Conservation (phyloP, 805 yeast species). For the Candida methanosorbosa region DNA sequence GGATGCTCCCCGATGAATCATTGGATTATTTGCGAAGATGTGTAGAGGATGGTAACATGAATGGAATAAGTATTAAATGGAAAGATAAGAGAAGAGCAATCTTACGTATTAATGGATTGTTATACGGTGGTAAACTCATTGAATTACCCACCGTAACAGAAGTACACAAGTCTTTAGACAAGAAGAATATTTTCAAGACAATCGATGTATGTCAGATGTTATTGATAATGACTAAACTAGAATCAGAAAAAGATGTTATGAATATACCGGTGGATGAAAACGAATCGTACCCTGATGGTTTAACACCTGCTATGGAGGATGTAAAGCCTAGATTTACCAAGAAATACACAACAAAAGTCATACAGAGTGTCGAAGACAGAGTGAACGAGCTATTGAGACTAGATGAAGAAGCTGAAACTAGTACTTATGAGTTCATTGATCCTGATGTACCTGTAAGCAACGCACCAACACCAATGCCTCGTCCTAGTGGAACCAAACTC, state of each 20-base stretch:
- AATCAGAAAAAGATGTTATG: slow-evolving; percentile 36
- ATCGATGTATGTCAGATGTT: slow-evolving; percentile 82
- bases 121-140: slow-evolving; percentile 79
- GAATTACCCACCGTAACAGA: slow-evolving; percentile 87
- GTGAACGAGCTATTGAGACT: slow-evolving; percentile 68
- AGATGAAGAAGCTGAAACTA: slow-evolving; percentile 80
- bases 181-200: slow-evolving; percentile 80
- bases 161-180: slow-evolving; percentile 80
- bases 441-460: slow-evolving; percentile 30
- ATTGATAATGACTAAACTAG: slow-evolving; percentile 52
- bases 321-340: slow-evolving; percentile 66
- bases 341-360: slow-evolving; percentile 58
- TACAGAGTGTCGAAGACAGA: slow-evolving; percentile 68
- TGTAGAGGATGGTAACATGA: slow-evolving; percentile 65
- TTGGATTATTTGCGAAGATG: slow-evolving; percentile 69
- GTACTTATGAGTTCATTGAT: slow-evolving; percentile 67
- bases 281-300: slow-evolving; percentile 58
- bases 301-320: slow-evolving; percentile 72
- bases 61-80: slow-evolving; percentile 72
- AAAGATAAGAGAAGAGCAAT: slow-evolving; percentile 74
- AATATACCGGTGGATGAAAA: slow-evolving; percentile 34
- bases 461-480: slow-evolving; percentile 17
- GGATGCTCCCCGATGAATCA: slow-evolving; percentile 63
- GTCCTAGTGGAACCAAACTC: background rate
- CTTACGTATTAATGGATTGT: slow-evolving; percentile 55